Evolutionary conservation across 805 yeast species (phyloP).

Genomic region (Myxozyma melibiosi): DNA sequence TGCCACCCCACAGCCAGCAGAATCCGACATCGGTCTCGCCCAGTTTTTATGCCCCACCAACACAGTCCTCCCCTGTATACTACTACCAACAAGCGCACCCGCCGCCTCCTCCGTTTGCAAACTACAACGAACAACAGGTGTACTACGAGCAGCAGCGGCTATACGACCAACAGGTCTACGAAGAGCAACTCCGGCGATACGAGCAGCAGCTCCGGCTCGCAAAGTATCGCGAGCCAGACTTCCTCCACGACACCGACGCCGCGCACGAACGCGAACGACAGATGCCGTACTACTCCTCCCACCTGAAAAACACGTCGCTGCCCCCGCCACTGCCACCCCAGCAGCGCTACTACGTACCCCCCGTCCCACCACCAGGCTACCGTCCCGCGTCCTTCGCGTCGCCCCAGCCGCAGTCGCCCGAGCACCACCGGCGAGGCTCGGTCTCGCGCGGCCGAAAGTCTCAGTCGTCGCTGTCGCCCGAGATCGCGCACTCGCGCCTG

Average conservation of each 20-base stretch:
- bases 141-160: constrained; percentile 3
- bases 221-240: constrained; percentile 6
- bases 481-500: neutral
- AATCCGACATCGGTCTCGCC: no score
- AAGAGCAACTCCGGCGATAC: constrained; percentile 3
- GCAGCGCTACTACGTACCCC: neutral
- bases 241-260: constrained; percentile 2
- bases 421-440: neutral
- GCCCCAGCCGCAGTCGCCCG: neutral
- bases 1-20: neutral
- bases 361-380: neutral
- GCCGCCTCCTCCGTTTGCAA: constrained; percentile 5
- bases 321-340: constrained; percentile 11
- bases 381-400: neutral
- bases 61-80: neutral
- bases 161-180: constrained; percentile 1
- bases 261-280: constrained; percentile 6
- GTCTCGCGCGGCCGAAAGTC: no score
- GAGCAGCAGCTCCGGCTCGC: constrained; percentile 4
- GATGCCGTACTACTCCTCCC: constrained; percentile 12
- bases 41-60: no score
- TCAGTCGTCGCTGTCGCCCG: no score
- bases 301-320: constrained; percentile 4
- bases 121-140: constrained; percentile 1
- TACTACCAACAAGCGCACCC: neutral